Base-by-base conservation (phyloP, 495 filamentous ascomycete genomes). In the Aspergillus diversus region DNA sequence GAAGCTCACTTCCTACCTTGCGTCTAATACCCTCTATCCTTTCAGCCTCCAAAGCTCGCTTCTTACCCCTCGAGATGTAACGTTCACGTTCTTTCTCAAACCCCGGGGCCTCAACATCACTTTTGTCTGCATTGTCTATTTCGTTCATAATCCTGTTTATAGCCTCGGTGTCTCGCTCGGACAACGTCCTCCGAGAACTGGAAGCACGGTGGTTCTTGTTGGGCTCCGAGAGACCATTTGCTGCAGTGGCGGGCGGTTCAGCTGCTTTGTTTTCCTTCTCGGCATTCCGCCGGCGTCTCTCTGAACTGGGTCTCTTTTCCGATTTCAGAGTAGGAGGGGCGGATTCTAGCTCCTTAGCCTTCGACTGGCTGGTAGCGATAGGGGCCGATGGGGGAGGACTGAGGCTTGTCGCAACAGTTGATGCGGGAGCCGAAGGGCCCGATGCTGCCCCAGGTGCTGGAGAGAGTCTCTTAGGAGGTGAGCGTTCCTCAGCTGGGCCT, bases 101-200 rank as follows among this genome's bases (percentile, higher is more conserved):
- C 0, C 86, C 88, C 32, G 86, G 73, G 9, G 79, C 77, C 46
- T 93, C 89, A 35, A 89, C 67, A 64, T 91, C 88, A 59, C 87
- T 90, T 55, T 84, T 83, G 47, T 89, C 88, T 34, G 75, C 79
- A 32, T 78, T 77, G 56, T 95, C 92, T 51, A 95, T 84, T 56
- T 88, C 84, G 4, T 82, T 80, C 65, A 90, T 76, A 16, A 83
- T 72, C n/a, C 79, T 81, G 62, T 86, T 82, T 15, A 95, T 84
- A 56, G 82, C 86, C 66, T 90, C 88, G 43, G 88, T 83, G 64
- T 92, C 89, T 31, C 89, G 86, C 43, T 84, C 83, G 8, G 87
- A 82, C 37, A 85, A 73, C 1, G 75, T 69, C 65, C 82, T 85
- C 16, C 81, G 78, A 7, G 68, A 63, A 64, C 84, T 84, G 31